Base-by-base conservation (phyloP, 2,329 filamentous ascomycete species). In the Aspergillus vadensis region DNA sequence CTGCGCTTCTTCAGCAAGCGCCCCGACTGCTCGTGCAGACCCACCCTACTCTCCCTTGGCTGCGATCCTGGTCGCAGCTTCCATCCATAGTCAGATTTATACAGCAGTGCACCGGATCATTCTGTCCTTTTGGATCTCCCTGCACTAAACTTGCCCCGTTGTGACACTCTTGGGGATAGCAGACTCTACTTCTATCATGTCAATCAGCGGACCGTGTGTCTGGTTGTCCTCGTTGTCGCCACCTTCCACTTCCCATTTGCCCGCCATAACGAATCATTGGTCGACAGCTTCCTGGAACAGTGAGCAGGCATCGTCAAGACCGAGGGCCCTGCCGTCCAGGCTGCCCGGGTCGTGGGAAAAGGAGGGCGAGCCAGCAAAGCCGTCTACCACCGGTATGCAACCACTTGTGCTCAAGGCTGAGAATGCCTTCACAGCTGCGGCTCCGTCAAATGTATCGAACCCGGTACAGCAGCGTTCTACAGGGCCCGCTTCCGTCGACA, bases 121-220 rank as follows among this genome's bases (percentile, higher is more conserved):
- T 23, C n/a, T 23, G 53, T 23, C 51, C 39, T 44, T 50, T n/a
- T 19, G 43, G 39, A 32, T 49, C 30, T 30, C 39, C 30, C 36
- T 44, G 19, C n/a, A 15, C 52, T 51, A 21, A 27, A 49, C 43
- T 30, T 49, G 15, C 38, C 15, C 48, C 57, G 52, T 41, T 51
- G 19, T 10, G 38, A 43, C 32, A 55, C 23, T 27, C 63, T 44
- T 47, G 63, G 63, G 63, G 61, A 44, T 61, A 66, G 52, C 25
- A 55, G 38, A 41, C 19, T n/a, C 36, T 47, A 52, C 49, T 10
- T 63, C 56, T 70, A 74, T 61, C 69, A 75, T 75, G 69, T 75
- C 74, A 66, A 73, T 71, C 65, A 75, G 69, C 52, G 74, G 74
- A 50, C 74, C 72, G 65, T 75, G 73, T 65, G 69, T 72, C 56